These are phyloP conservation scores for Beta lomatogona DNA, from an alignment of 179 eudicot species.

Conservation along the genomic window DNA sequence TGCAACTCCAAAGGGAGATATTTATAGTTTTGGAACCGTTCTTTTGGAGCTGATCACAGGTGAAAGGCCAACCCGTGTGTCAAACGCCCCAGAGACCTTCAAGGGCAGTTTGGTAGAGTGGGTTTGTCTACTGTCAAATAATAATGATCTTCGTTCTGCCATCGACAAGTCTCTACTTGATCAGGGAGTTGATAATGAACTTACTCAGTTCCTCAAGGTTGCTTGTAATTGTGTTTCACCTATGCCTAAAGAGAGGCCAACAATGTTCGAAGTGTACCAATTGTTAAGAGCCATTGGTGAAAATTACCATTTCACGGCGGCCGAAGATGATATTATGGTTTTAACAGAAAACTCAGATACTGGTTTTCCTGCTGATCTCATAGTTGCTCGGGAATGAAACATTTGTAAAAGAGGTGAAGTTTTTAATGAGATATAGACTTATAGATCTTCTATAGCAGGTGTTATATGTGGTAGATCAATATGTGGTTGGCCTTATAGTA, in stretches of 20 bases:
- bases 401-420: not conserved
- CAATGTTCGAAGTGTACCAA: constrained; percentile 83
- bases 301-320: constrained; percentile 68
- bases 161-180: constrained; percentile 50
- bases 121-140: constrained; percentile 46
- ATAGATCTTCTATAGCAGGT: constrained; percentile 3
- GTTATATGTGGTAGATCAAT: not conserved
- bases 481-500: not conserved
- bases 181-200: constrained; percentile 58
- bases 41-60: constrained; percentile 81
- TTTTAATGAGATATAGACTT: not conserved
- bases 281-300: constrained; percentile 75
- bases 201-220: constrained; percentile 66
- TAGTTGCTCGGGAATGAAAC: constrained; percentile 44
- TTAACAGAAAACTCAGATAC: constrained; percentile 36
- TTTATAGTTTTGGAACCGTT: constrained; percentile 83
- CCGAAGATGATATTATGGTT: constrained; percentile 64
- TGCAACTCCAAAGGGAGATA: constrained; percentile 89
- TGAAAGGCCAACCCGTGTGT: constrained; percentile 58
- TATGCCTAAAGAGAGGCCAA: constrained; percentile 74
- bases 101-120: constrained; percentile 84
- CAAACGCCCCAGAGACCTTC: constrained; percentile 63
- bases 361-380: constrained; percentile 49
- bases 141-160: constrained; percentile 49
- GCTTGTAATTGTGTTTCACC: constrained; percentile 68